Conservation (phyloP, 805 yeast species). For the Saccharomycopsis schoenii region DNA sequence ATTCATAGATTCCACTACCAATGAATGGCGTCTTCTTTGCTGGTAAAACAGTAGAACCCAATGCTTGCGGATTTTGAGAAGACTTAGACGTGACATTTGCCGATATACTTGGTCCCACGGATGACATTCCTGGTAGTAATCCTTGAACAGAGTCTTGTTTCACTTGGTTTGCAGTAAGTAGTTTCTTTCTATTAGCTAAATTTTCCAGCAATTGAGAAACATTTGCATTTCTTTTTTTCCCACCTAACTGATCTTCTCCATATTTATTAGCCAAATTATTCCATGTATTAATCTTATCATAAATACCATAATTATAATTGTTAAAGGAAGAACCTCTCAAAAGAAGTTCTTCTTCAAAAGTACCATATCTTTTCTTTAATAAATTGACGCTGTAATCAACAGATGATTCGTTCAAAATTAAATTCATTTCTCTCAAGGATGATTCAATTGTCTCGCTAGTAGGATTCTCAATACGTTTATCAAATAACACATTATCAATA, state of each 20-base stretch:
- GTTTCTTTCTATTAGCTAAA: neutral
- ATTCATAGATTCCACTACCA: constrained; percentile 36
- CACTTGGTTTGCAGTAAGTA: neutral
- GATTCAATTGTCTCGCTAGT: neutral
- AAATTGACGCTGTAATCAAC: neutral
- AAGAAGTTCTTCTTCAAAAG: neutral
- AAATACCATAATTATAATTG: neutral
- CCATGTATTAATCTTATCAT: neutral
- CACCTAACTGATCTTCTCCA: neutral
- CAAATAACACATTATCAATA: constrained; percentile 4
- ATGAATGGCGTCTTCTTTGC: constrained; percentile 21
- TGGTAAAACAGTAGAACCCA: neutral
- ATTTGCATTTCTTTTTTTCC: neutral
- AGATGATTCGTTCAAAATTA: neutral
- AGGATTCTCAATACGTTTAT: neutral
- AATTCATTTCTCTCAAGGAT: neutral
- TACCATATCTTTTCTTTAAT: neutral
- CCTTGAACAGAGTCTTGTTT: neutral
- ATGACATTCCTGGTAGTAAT: neutral
- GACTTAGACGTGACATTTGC: neutral
- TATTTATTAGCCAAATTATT: neutral
- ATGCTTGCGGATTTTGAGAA: neutral
- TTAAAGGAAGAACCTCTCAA: neutral
- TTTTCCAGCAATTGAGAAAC: neutral
- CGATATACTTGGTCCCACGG: neutral